Percentiles rank a stretch among this genome's conserved stretches.
These are phyloP conservation scores for Blastomyces silverae DNA, from an alignment of 2,329 filamentous ascomycete species.

Conservation along the genomic window DNA sequence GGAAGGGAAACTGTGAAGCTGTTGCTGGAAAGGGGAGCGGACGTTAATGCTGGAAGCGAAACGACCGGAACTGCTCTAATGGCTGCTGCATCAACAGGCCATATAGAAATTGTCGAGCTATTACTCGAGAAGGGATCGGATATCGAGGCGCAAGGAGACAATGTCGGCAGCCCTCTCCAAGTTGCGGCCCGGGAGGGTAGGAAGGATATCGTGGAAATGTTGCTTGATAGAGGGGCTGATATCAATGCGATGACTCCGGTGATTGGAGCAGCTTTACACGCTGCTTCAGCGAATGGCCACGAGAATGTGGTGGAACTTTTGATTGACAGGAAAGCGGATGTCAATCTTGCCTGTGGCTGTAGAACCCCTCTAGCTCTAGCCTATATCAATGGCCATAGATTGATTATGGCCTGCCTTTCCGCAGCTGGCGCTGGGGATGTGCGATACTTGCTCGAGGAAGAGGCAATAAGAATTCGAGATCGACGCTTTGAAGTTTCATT, in stretches of 20 bases:
- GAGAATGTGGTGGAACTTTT: not conserved
- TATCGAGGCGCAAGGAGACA: not conserved
- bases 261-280: not conserved
- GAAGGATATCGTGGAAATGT: constrained; percentile 1
- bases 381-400: too few species aligned
- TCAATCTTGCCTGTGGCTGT: too few species aligned
- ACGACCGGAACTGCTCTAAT: not conserved
- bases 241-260: not conserved
- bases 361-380: too few species aligned
- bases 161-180: not conserved
- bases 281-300: not conserved
- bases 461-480: too few species aligned
- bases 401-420: too few species aligned
- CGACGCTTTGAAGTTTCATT: too few species aligned
- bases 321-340: too few species aligned
- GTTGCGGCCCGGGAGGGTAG: not conserved
- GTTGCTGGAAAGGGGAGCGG: constrained; percentile 5
- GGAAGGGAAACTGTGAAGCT: not conserved
- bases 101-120: not conserved
- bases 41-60: not conserved
- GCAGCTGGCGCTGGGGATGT: too few species aligned
- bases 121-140: constrained; percentile 9
- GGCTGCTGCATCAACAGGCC: not conserved
- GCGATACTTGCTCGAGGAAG: too few species aligned
- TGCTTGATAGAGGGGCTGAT: constrained; percentile 9